Evolutionary conservation across 768 basidiomycete species (phyloP).

Genomic region (Chalciporus piperatus): DNA sequence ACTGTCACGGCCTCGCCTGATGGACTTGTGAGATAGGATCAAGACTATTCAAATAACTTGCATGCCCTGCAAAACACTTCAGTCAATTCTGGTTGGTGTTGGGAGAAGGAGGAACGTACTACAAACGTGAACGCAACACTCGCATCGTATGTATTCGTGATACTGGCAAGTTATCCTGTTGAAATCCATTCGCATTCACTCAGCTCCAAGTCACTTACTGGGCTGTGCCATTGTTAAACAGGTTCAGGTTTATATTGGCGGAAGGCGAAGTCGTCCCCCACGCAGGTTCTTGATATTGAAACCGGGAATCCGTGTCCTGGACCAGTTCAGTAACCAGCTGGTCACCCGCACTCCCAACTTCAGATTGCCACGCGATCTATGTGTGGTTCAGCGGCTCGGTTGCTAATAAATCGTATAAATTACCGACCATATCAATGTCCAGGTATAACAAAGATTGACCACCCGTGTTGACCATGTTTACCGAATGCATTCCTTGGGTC

Average conservation of each 20-base stretch:
- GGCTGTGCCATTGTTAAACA: slow-evolving; percentile 42
- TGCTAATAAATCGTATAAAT: neutral
- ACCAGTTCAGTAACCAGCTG: slow-evolving; percentile 18
- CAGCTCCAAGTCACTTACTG: slow-evolving; percentile 31
- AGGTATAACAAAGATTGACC: slow-evolving; percentile 31
- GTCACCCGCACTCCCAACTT: slow-evolving; percentile 18
- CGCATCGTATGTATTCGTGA: slow-evolving; percentile 33
- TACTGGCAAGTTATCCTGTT: slow-evolving; percentile 21
- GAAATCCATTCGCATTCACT: neutral
- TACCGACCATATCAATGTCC: slow-evolving; percentile 45
- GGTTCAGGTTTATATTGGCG: slow-evolving; percentile 31
- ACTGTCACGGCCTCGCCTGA: slow-evolving; percentile 45
- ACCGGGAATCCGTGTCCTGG: slow-evolving; percentile 37
- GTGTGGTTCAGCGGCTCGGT: neutral
- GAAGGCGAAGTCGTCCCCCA: slow-evolving; percentile 37
- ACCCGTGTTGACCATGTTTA: slow-evolving; percentile 32
- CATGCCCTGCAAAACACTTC: slow-evolving; percentile 18
- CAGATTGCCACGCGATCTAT: slow-evolving; percentile 29
- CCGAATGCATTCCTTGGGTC: slow-evolving; percentile 34
- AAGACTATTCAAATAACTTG: neutral
- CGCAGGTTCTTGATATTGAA: slow-evolving; percentile 33
- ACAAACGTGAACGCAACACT: slow-evolving; percentile 37
- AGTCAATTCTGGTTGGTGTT: slow-evolving; percentile 1
- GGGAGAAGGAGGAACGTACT: slow-evolving; percentile 26
- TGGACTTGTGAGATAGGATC: neutral